Conservation (phyloP, 2,329 filamentous ascomycete species). For the Zymoseptoria passerinii region DNA sequence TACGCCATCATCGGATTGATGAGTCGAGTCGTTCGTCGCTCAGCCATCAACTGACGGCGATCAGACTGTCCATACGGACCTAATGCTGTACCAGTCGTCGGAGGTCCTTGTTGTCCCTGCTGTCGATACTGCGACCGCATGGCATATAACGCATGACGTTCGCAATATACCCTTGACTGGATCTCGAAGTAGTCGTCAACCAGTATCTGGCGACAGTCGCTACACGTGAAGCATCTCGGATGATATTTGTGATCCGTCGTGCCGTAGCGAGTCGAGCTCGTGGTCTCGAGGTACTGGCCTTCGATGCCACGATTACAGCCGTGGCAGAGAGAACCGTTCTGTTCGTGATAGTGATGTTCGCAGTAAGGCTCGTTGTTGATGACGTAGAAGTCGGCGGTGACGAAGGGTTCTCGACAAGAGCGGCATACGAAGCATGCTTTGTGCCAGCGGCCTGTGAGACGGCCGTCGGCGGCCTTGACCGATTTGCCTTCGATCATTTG, state of each 20-base stretch:
- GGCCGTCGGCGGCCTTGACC: constrained; percentile 84
- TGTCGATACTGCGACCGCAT: constrained; percentile 25
- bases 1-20: constrained; percentile 28
- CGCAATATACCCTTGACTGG: constrained; percentile 70
- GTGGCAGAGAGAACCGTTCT: constrained; percentile 79
- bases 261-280: constrained; percentile 14
- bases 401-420: constrained; percentile 72
- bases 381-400: constrained; percentile 87
- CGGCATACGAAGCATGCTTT: constrained; percentile 90
- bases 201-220: constrained; percentile 65
- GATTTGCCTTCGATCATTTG: constrained; percentile 79
- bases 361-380: constrained; percentile 82
- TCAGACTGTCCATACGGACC: constrained; percentile 8
- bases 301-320: constrained; percentile 80
- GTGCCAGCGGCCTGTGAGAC: constrained; percentile 87
- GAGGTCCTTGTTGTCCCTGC: constrained; percentile 5
- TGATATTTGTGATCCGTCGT: constrained; percentile 73
- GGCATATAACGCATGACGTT: constrained; percentile 63
- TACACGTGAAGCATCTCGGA: constrained; percentile 75
- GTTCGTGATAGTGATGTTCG: constrained; percentile 81
- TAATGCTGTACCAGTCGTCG: not conserved
- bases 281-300: constrained; percentile 81
- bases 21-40: constrained; percentile 29
- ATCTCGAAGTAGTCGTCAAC: constrained; percentile 88
- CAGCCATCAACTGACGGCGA: constrained; percentile 21